Evolutionary conservation across 768 basidiomycete species (phyloP).

Genomic region (Wakefieldia striispora): DNA sequence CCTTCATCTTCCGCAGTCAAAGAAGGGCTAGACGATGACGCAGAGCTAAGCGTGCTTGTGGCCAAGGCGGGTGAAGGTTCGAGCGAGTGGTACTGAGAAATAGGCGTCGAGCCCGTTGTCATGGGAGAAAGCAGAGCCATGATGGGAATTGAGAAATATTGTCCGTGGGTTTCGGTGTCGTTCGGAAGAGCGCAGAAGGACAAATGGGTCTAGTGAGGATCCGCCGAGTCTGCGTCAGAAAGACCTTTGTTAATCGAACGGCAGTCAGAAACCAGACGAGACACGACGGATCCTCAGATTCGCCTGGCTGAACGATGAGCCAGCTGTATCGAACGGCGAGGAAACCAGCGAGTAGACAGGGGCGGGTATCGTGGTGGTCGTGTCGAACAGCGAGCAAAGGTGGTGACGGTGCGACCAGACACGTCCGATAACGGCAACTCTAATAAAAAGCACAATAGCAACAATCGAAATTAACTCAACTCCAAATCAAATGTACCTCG

Average conservation of each 20-base stretch:
- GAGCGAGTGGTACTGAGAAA: conserved; percentile 34
- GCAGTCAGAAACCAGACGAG: conserved; percentile 40
- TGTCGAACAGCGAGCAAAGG: no score
- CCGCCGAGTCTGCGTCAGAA: conserved; percentile 50
- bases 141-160: conserved; percentile 11
- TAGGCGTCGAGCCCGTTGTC: conserved; percentile 30
- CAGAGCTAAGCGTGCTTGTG: conserved; percentile 21
- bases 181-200: not conserved
- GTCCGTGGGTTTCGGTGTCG: conserved; percentile 9
- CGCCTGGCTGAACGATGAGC: not conserved
- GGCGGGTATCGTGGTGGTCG: not conserved
- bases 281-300: conserved; percentile 50
- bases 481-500: not conserved
- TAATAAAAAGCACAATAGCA: conserved; percentile 13
- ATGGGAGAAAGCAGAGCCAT: conserved; percentile 24
- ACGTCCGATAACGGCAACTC: conserved; percentile 21
- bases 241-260: conserved; percentile 36
- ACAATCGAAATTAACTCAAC: conserved; percentile 4
- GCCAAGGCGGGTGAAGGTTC: conserved; percentile 25
- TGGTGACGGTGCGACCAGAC: not conserved
- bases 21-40: conserved; percentile 51
- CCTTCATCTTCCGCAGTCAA: conserved; percentile 64
- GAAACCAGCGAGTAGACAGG: not conserved
- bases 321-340: conserved; percentile 16
- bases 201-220: conserved; percentile 37